Base-by-base conservation (phyloP, 1,284 basidiomycete genomes). In the Xerocomus amazonicus region DNA sequence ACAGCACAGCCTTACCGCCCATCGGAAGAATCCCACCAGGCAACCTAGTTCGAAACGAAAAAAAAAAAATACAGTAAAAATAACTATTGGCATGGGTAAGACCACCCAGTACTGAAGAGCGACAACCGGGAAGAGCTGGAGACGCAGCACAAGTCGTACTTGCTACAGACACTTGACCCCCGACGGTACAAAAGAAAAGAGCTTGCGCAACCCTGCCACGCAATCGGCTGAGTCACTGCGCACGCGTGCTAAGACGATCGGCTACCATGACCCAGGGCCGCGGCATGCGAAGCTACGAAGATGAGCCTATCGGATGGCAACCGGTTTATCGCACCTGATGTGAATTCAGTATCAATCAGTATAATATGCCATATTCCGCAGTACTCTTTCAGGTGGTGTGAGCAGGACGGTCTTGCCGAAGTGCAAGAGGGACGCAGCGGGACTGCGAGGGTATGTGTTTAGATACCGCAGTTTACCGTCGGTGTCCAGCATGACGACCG, bases 141-240 rank as follows among this genome's bases (percentile, higher is more conserved):
- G 19, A 23, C 4, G 19, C 4, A 23, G 19, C 4, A 19, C 27
- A 4, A 28, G 17, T 50, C n/a, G 40, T 31, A 6, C 26, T 43
- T 29, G 33, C 27, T 16, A 28, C 31, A 42, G 38, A 19, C 1
- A 26, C 4, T 29, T n/a, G 39, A 34, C 39, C 12, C 39, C 56
- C 61, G 61, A 52, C 44, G 49, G 47, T 43, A 41, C 63, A 23
- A 4, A 23, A 23, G 62, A 59, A 52, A 52, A 26, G 43, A 28
- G 29, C 45, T 44, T 43, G 32, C 59, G 55, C 49, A 45, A 51
- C 43, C 50, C 17, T 23, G 33, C 43, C 34, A 37, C 10, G 44
- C 19, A 19, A 38, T 23, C 19, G 19, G 32, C 29, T 40, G 45
- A 40, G 49, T 50, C 45, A 28, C 40, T 29, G 10, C 29, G 28